These are phyloP conservation scores for Poronia punctata DNA, from an alignment of 495 filamentous ascomycete genomes.

Conservation along the genomic window DNA sequence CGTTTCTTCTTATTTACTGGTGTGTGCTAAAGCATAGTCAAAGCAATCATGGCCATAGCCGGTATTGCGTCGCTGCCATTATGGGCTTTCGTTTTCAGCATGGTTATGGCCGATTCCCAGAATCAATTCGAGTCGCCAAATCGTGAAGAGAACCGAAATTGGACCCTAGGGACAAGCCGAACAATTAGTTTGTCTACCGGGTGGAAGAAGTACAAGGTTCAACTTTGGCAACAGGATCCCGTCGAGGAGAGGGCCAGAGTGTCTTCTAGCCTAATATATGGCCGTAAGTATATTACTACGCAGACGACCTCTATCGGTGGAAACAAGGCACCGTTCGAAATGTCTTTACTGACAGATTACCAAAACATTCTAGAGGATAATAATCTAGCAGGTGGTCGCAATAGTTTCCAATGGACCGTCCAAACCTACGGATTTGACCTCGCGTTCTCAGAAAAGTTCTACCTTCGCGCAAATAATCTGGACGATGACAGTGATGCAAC, in stretches of 20 bases:
- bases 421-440: constrained; percentile 1
- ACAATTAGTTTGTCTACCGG: background rate
- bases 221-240: background rate
- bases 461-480: no score
- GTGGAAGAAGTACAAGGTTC: background rate
- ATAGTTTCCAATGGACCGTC: constrained; percentile 5
- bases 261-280: background rate
- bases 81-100: background rate
- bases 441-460: background rate
- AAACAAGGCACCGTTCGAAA: no score
- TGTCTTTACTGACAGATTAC: no score
- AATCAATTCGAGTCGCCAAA: constrained; percentile 2
- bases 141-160: background rate
- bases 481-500: no score
- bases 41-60: no score
- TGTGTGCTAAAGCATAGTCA: no score
- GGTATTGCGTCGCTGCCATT: no score
- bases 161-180: background rate
- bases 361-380: background rate
- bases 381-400: background rate
- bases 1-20: no score
- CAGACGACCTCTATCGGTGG: no score
- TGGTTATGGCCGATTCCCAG: background rate
- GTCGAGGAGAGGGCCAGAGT: background rate
- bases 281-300: no score